Evolutionary conservation across 2,329 filamentous ascomycete genomes (phyloP).

Genomic region (Blastomyces emzantsi): DNA sequence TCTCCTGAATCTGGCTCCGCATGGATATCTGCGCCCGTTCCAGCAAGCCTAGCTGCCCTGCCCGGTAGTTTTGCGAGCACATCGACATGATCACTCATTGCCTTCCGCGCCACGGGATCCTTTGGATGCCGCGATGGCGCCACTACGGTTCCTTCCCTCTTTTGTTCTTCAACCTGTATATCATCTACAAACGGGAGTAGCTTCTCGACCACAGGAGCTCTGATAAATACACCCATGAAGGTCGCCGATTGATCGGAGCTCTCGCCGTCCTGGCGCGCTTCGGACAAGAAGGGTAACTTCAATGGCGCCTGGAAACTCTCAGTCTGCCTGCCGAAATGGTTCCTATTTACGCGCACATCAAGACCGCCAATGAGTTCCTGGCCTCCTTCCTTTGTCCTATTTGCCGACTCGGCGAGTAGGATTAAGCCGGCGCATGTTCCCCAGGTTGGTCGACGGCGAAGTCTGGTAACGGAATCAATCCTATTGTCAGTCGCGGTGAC

Average conservation of each 20-base stretch:
- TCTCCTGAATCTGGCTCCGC: slow-evolving; percentile 47
- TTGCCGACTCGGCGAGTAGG: slow-evolving; percentile 77
- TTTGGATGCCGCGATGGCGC: slow-evolving; percentile 47
- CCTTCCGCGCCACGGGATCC: slow-evolving; percentile 35
- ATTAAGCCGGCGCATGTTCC: slow-evolving; percentile 95
- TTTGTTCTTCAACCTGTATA: slow-evolving; percentile 43
- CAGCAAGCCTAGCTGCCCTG: slow-evolving; percentile 41
- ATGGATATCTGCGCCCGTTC: slow-evolving; percentile 33
- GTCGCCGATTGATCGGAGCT: slow-evolving; percentile 24
- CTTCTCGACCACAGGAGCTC: slow-evolving; percentile 85
- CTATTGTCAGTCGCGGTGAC: neutral
- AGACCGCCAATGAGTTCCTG: slow-evolving; percentile 91
- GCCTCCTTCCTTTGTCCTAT: slow-evolving; percentile 78
- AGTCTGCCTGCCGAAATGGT: slow-evolving; percentile 88
- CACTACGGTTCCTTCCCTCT: slow-evolving; percentile 44
- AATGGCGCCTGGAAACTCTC: slow-evolving; percentile 80
- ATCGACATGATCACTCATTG: slow-evolving; percentile 45
- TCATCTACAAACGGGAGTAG: slow-evolving; percentile 50
- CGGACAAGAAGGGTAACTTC: slow-evolving; percentile 58
- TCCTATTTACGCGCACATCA: slow-evolving; percentile 81
- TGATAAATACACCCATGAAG: slow-evolving; percentile 84
- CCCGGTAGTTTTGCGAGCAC: slow-evolving; percentile 50
- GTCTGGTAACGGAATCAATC: slow-evolving; percentile 38
- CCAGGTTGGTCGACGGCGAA: slow-evolving; percentile 75
- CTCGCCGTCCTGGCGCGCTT: slow-evolving; percentile 18